Percentiles rank a stretch among this genome's conserved stretches.
These are phyloP conservation scores for Fusarium pseudonygamai DNA, from an alignment of 2,329 filamentous ascomycete species.

Conservation along the genomic window DNA sequence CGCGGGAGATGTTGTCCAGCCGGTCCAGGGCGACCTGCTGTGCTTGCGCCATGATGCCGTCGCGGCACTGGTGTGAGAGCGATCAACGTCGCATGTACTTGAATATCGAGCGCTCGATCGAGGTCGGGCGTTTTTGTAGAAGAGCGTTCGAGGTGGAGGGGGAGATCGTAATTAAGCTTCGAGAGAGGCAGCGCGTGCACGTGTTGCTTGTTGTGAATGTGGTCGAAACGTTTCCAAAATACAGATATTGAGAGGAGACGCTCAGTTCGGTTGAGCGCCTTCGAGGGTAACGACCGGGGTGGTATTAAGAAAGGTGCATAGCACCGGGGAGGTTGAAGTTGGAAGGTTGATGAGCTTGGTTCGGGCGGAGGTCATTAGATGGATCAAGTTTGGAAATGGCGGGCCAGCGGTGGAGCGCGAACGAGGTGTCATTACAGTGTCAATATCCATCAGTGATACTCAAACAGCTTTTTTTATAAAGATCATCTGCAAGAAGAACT, in stretches of 20 bases:
- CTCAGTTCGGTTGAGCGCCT: slow-evolving; percentile 12
- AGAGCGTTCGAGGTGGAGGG: slow-evolving; percentile 10
- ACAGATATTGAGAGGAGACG: not conserved
- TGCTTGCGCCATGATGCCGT: slow-evolving; percentile 54
- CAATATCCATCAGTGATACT: not conserved
- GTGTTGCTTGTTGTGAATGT: slow-evolving; percentile 8
- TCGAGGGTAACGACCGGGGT: slow-evolving; percentile 24
- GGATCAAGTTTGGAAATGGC: slow-evolving; percentile 38
- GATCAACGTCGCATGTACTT: slow-evolving; percentile 45
- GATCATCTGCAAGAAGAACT: fast-evolving
- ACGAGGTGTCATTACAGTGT: slow-evolving; percentile 31
- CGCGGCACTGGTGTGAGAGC: slow-evolving; percentile 34
- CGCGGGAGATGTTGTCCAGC: slow-evolving; percentile 64
- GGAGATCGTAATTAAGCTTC: slow-evolving; percentile 15
- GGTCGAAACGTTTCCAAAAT: not conserved
- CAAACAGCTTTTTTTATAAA: fast-evolving
- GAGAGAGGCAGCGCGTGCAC: slow-evolving; percentile 21
- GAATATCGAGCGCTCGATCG: slow-evolving; percentile 4
- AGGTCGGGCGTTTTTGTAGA: slow-evolving; percentile 1
- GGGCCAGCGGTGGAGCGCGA: slow-evolving; percentile 15
- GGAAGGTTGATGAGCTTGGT: slow-evolving; percentile 38
- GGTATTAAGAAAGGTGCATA: slow-evolving; percentile 38
- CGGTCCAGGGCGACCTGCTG: slow-evolving; percentile 64
- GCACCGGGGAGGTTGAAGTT: slow-evolving; percentile 35
- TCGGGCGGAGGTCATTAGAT: slow-evolving; percentile 37